Percentiles rank a stretch among this genome's conserved stretches.
These are phyloP conservation scores for Calonectria honghensis DNA, from an alignment of 2,329 filamentous ascomycete genomes.

Conservation along the genomic window DNA sequence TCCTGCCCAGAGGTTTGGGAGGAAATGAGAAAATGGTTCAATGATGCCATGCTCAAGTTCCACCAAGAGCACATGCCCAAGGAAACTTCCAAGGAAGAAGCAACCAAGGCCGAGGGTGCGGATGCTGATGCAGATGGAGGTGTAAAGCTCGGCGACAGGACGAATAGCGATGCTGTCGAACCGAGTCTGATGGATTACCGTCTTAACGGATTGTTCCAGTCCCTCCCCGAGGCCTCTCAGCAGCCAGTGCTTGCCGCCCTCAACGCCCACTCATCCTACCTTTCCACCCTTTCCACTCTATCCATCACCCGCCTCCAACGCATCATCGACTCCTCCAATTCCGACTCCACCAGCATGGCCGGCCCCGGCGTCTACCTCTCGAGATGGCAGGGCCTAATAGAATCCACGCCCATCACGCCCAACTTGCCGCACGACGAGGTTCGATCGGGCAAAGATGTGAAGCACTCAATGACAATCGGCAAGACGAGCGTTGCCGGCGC, in stretches of 20 bases:
- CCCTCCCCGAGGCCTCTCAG: constrained; percentile 69
- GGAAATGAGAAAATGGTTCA: constrained; percentile 77
- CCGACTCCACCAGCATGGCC: constrained; percentile 61
- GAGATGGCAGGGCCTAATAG: constrained; percentile 82
- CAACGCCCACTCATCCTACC: constrained; percentile 77
- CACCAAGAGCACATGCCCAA: constrained; percentile 51
- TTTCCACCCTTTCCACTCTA: constrained; percentile 71
- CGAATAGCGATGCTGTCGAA: constrained; percentile 49
- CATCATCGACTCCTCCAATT: constrained; percentile 68
- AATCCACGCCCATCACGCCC: constrained; percentile 82
- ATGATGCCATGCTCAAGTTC: constrained; percentile 75
- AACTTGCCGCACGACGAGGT: constrained; percentile 70
- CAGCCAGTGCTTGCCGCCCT: constrained; percentile 69
- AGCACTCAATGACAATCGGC: constrained; percentile 63
- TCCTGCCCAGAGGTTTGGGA: constrained; percentile 80
- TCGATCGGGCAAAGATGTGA: constrained; percentile 72
- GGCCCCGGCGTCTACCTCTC: constrained; percentile 84
- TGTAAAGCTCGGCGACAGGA: constrained; percentile 43
- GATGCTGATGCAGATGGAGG: constrained; percentile 9
- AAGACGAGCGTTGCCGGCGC: constrained; percentile 63
- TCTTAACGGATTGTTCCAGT: constrained; percentile 65
- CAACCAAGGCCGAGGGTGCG: constrained; percentile 1
- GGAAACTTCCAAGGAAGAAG: not conserved
- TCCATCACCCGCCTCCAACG: constrained; percentile 74
- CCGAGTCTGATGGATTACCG: constrained; percentile 62